phyloP scores from a whole-genome alignment of 1,284 basidiomycete species.

The Agaricales sp. region DNA sequence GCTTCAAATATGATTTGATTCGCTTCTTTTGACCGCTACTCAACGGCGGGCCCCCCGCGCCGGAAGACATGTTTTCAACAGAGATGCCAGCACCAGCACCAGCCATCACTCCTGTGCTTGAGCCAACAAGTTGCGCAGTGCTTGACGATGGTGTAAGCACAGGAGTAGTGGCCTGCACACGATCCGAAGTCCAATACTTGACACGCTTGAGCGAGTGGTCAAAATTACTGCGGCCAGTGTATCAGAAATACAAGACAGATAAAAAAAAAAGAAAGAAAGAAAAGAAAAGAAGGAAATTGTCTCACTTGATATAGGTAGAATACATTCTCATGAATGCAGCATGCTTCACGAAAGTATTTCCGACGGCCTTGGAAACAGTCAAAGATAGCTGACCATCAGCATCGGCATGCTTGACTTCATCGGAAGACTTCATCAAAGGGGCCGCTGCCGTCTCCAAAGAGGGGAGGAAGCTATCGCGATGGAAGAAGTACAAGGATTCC shows the following conservation, averaged over 20 bases:
- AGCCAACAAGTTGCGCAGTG: slow-evolving; percentile 50
- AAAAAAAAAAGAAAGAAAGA: no score
- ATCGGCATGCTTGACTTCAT: slow-evolving; percentile 43
- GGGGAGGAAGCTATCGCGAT: slow-evolving; percentile 86
- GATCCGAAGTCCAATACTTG: slow-evolving; percentile 70
- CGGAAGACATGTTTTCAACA: slow-evolving; percentile 25
- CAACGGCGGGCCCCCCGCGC: slow-evolving; percentile 35
- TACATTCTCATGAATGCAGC: slow-evolving; percentile 98
- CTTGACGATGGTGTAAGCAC: slow-evolving; percentile 51
- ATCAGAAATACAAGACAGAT: slow-evolving; percentile 6
- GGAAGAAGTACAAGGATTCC: slow-evolving; percentile 87
- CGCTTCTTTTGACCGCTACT: slow-evolving; percentile 76
- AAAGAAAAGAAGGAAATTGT: slow-evolving; percentile 12
- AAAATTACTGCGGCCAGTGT: slow-evolving; percentile 59
- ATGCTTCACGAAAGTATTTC: slow-evolving; percentile 84
- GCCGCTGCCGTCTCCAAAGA: slow-evolving; percentile 71
- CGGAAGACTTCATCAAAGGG: slow-evolving; percentile 45
- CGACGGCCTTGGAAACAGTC: slow-evolving; percentile 73
- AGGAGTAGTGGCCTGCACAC: slow-evolving; percentile 28
- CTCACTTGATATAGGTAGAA: slow-evolving; percentile 91
- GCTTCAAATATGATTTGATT: slow-evolving; percentile 80
- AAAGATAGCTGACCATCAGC: slow-evolving; percentile 66
- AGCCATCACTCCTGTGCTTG: slow-evolving; percentile 50
- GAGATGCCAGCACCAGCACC: slow-evolving; percentile 35
- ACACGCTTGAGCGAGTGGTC: slow-evolving; percentile 84